phyloP scores from a whole-genome alignment of 331 rosid species.

The Arachis monticola region DNA sequence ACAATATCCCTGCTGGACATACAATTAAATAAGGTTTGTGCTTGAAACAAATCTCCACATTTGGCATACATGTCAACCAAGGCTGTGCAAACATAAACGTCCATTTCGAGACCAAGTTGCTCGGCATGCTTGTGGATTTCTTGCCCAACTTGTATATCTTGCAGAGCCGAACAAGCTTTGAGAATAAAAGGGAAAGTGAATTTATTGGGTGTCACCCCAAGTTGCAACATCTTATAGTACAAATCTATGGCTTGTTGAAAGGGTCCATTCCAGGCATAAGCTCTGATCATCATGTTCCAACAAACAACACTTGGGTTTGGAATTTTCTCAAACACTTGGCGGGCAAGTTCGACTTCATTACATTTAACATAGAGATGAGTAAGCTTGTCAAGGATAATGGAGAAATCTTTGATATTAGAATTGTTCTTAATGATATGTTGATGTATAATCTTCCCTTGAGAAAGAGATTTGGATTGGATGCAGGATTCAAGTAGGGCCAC shows the following conservation, averaged over 20 bases:
- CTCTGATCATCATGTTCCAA: constrained; percentile 66
- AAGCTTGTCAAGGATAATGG: constrained; percentile 44
- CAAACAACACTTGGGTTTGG: constrained; percentile 55
- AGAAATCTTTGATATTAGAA: constrained; percentile 3
- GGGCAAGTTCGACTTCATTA: constrained; percentile 50
- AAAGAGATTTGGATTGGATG: constrained; percentile 43
- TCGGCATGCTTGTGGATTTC: constrained; percentile 53
- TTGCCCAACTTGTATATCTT: constrained; percentile 53
- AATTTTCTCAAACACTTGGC: constrained; percentile 65
- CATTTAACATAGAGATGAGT: constrained; percentile 42
- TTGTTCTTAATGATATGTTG: constrained; percentile 32
- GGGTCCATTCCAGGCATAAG: constrained; percentile 67
- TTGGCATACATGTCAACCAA: constrained; percentile 71
- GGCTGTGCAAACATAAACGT: constrained; percentile 63
- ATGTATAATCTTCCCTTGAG: constrained; percentile 46
- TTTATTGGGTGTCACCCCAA: constrained; percentile 51
- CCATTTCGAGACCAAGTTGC: constrained; percentile 49
- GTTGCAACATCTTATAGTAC: constrained; percentile 52
- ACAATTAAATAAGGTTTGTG: constrained; percentile 44
- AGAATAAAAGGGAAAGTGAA: constrained; percentile 71
- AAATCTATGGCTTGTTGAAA: constrained; percentile 49
- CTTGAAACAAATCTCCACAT: constrained; percentile 57
- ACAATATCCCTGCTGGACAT: constrained; percentile 58
- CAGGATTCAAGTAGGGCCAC: constrained; percentile 46
- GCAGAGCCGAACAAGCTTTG: constrained; percentile 67